Conservation (phyloP, 2,329 filamentous ascomycete genomes). For the Penicillium sp. region DNA sequence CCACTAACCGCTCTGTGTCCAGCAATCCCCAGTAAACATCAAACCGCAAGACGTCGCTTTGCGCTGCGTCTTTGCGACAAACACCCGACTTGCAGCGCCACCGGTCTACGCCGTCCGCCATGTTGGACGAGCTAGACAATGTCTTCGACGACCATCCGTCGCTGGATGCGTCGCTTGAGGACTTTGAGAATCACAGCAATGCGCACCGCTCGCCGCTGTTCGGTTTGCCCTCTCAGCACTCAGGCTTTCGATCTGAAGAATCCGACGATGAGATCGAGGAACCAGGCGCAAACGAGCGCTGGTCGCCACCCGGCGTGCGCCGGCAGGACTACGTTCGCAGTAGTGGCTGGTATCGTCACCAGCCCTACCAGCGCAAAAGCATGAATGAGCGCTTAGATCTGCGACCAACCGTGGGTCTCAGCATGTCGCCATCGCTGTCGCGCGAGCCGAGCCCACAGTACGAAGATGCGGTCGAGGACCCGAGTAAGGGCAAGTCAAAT, state of each 20-base stretch:
- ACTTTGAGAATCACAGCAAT: slow-evolving; percentile 58
- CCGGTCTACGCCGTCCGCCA: slow-evolving; percentile 39
- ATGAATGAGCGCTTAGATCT: slow-evolving; percentile 39
- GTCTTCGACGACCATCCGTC: slow-evolving; percentile 60
- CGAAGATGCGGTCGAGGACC: slow-evolving; percentile 54
- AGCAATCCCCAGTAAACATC: slow-evolving; percentile 3
- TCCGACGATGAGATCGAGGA: slow-evolving; percentile 46
- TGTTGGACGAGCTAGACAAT: slow-evolving; percentile 49
- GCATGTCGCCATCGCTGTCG: slow-evolving; percentile 49
- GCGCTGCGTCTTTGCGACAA: slow-evolving; percentile 20
- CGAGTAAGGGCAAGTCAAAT: slow-evolving; percentile 28
- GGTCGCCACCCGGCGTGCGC: slow-evolving; percentile 67
- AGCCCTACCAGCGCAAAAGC: slow-evolving; percentile 48
- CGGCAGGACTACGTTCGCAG: slow-evolving; percentile 50
- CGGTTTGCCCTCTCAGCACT: slow-evolving; percentile 60
- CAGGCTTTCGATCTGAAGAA: slow-evolving; percentile 60
- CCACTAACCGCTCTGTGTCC: slow-evolving; percentile 15
- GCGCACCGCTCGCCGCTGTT: slow-evolving; percentile 52
- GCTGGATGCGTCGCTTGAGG: slow-evolving; percentile 60
- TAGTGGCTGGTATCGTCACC: slow-evolving; percentile 57
- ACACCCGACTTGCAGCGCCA: slow-evolving; percentile 24
- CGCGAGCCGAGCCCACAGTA: slow-evolving; percentile 61
- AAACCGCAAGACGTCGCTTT: slow-evolving; percentile 11
- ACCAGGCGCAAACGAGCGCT: slow-evolving; percentile 48
- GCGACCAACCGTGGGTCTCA: slow-evolving; percentile 43